Conservation (phyloP, 2,329 filamentous ascomycete species). For the Stagonosporopsis cucurbitacearum region DNA sequence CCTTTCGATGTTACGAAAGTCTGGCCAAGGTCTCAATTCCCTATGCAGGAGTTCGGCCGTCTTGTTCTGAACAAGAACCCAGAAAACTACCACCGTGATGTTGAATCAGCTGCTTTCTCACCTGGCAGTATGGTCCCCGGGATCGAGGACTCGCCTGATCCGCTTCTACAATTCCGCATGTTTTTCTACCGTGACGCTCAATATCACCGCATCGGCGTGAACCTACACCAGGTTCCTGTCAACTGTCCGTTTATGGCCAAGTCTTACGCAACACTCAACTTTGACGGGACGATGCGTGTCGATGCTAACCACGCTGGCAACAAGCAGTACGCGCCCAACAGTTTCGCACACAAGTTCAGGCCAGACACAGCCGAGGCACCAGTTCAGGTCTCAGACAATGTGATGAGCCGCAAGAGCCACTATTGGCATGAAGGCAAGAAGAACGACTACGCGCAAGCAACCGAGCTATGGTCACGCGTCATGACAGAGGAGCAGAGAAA, state of each 20-base stretch:
- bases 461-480: conserved; percentile 57
- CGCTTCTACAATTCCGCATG: conserved; percentile 33
- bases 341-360: conserved; percentile 59
- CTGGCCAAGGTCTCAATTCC: conserved; percentile 58
- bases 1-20: conserved; percentile 62
- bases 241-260: conserved; percentile 57
- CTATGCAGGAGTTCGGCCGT: conserved; percentile 58
- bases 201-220: conserved; percentile 60
- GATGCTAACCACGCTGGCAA: conserved; percentile 58
- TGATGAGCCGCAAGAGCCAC: conserved; percentile 60
- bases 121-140: conserved; percentile 60
- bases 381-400: conserved; percentile 57
- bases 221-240: conserved; percentile 58
- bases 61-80: conserved; percentile 62
- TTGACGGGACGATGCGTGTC: conserved; percentile 57
- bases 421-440: conserved; percentile 62
- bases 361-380: conserved; percentile 59
- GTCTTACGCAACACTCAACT: conserved; percentile 56
- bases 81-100: conserved; percentile 59
- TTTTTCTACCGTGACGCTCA: conserved; percentile 54
- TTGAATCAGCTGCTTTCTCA: conserved; percentile 50
- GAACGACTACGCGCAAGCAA: conserved; percentile 60
- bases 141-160: conserved; percentile 51
- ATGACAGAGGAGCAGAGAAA: conserved; percentile 55
- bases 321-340: conserved; percentile 61